These are phyloP conservation scores for grape (Vitis vinifera) DNA, from an alignment of 164 flowering plant genomes.

Conservation along the genomic window DNA sequence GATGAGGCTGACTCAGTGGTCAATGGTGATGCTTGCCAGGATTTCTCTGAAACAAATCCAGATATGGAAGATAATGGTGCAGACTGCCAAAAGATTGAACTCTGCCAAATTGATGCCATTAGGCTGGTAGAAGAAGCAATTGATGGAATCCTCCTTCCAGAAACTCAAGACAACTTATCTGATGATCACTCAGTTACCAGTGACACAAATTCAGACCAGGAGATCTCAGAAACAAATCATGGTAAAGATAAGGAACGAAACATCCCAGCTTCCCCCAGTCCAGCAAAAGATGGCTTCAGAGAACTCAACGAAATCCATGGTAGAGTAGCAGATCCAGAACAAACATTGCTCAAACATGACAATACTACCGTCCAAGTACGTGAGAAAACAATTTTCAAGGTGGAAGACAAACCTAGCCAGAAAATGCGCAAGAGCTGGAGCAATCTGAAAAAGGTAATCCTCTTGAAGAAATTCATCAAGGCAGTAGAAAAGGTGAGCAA, in stretches of 20 bases:
- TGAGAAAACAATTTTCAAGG: slow-evolving; percentile 13
- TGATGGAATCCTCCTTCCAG: slow-evolving; percentile 46
- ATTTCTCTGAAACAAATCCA: slow-evolving; percentile 1
- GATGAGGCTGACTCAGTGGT: background rate
- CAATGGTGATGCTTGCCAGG: slow-evolving; percentile 2
- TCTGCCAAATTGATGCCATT: slow-evolving; percentile 35
- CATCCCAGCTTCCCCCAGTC: slow-evolving; percentile 5
- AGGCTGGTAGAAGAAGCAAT: slow-evolving; percentile 56
- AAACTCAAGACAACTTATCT: slow-evolving; percentile 38
- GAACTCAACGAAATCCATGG: background rate
- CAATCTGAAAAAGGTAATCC: slow-evolving; percentile 48
- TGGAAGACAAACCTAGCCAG: slow-evolving; percentile 15
- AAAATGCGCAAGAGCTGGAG: slow-evolving; percentile 45
- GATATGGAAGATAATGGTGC: slow-evolving; percentile 14
- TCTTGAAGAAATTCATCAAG: slow-evolving; percentile 53
- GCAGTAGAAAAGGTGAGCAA: slow-evolving; percentile 48
- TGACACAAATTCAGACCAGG: slow-evolving; percentile 25
- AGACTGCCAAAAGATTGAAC: slow-evolving; percentile 13
- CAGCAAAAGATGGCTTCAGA: background rate
- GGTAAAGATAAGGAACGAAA: slow-evolving; percentile 3
- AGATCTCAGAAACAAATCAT: slow-evolving; percentile 9
- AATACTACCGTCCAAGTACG: slow-evolving; percentile 1
- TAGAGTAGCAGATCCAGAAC: slow-evolving; percentile 1
- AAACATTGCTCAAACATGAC: background rate
- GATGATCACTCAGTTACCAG: slow-evolving; percentile 32